Base-by-base conservation (phyloP, 1,284 basidiomycete species). In the Malassezia japonica region DNA sequence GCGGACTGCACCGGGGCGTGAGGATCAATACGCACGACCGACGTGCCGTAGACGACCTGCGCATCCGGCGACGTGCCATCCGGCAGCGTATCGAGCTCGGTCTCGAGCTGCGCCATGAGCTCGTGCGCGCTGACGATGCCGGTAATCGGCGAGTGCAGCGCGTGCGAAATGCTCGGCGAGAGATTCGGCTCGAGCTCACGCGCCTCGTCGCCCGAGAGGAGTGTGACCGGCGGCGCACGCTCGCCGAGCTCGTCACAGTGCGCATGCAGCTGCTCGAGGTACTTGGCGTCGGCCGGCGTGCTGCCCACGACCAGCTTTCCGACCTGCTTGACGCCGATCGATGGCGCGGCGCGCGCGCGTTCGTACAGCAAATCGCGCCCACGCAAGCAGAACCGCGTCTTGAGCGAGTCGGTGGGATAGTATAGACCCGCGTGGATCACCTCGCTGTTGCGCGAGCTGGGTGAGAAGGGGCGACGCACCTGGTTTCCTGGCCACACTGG, bases 101-200 rank as follows among this genome's bases (percentile, higher is more conserved):
- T 79, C 69, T 87, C 86, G 31, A 95, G 76, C 55, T 80, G 83
- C 60, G 82, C 78, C 80, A 90, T 86, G 27, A 75, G 57, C 4
- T 81, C 74, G 75, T 92, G 89, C 0, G 86, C 86, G 72, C 91
- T 86, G 2, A 98, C 75, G 56, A 98, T 94, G 1, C 92, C 92
- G 0, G 92, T 95, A 61, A 84, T 81, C 3, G 86, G 83, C 52
- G 84, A 87, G 75, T 83, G 82, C 18, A 98, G 74, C 0, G 89
- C 88, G 12, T 78, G 80, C 0, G 77, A 76, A 46, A 95, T 85
- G 36, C 82, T 77, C 2, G 73, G 64, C 0, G 85, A 84, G 1
- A 98, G 76, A 61, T 86, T 80, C 0, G 91, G 90, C 72, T 95
- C 92, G 55, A 90, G 73, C 41, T 80, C 77, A 41, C 81, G 79